Evolutionary conservation across 495 filamentous ascomycete species (phyloP).

Genomic region (Mytilinidion resinicola): DNA sequence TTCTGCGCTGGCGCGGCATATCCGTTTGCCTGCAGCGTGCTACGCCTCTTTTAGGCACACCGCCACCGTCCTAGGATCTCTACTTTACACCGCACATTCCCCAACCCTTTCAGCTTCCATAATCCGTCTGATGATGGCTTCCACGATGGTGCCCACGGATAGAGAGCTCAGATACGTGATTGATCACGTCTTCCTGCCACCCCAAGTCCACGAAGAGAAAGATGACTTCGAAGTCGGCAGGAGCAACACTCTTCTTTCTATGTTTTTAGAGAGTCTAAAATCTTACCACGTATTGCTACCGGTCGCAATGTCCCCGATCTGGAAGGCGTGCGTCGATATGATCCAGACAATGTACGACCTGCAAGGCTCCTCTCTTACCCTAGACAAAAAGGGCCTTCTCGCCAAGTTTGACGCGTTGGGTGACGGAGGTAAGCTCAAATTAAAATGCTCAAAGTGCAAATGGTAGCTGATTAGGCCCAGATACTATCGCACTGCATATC

Average conservation of each 20-base stretch:
- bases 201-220: conserved; percentile 44
- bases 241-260: conserved; percentile 3
- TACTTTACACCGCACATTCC: too few relatives aligned
- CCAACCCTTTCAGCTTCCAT: too few relatives aligned
- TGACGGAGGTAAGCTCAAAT: not conserved
- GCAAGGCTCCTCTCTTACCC: not conserved
- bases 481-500: conserved; percentile 42
- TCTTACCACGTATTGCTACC: not conserved
- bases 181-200: conserved; percentile 57
- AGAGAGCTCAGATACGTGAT: conserved; percentile 34
- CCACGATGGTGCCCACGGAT: too few relatives aligned
- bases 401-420: not conserved
- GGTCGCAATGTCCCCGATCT: not conserved
- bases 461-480: not conserved
- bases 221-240: conserved; percentile 33
- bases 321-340: not conserved
- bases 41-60: too few relatives aligned
- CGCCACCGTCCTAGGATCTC: too few relatives aligned
- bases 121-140: too few relatives aligned
- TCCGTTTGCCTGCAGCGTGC: too few relatives aligned
- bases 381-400: not conserved
- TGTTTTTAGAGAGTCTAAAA: not conserved
- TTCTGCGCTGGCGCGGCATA: too few relatives aligned
- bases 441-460: too few relatives aligned
- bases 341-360: not conserved